A percentile compares a stretch with the other conserved stretches of the same genome.
Evolutionary conservation across 2,329 filamentous ascomycete species (phyloP).

Genomic region (Claviceps pazoutovae): DNA sequence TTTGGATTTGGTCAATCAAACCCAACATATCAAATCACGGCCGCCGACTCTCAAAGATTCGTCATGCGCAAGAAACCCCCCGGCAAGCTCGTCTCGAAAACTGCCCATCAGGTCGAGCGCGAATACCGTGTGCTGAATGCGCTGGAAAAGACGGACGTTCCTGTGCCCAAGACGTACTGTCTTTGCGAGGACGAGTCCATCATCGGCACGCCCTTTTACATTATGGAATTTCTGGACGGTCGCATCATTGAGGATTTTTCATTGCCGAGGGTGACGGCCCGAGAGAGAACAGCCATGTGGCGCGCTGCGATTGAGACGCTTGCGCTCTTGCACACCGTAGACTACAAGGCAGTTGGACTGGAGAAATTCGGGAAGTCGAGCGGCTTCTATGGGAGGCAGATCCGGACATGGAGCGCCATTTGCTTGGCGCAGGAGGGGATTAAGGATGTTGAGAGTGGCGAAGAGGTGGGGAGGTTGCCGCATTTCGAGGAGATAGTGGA

Average conservation of each 20-base stretch:
- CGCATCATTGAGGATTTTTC: constrained; percentile 84
- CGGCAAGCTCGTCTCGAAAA: constrained; percentile 82
- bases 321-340: constrained; percentile 69
- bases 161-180: constrained; percentile 69
- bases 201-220: constrained; percentile 86
- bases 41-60: constrained; percentile 53
- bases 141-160: constrained; percentile 63
- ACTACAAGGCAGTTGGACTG: constrained; percentile 52
- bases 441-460: constrained; percentile 61
- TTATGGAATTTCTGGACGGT: constrained; percentile 92
- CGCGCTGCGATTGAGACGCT: constrained; percentile 69
- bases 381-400: constrained; percentile 77
- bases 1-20: constrained; percentile 97
- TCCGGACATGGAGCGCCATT: constrained; percentile 69
- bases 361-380: constrained; percentile 55
- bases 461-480: constrained; percentile 68
- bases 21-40: constrained; percentile 85
- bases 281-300: constrained; percentile 71
- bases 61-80: constrained; percentile 97
- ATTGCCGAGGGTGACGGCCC: constrained; percentile 56
- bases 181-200: constrained; percentile 72
- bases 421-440: constrained; percentile 63
- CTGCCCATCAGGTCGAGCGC: constrained; percentile 90
- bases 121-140: constrained; percentile 87
- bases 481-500: constrained; percentile 66